These are phyloP conservation scores for Serpula lacrymans DNA, from an alignment of 768 basidiomycete genomes.

Conservation along the genomic window DNA sequence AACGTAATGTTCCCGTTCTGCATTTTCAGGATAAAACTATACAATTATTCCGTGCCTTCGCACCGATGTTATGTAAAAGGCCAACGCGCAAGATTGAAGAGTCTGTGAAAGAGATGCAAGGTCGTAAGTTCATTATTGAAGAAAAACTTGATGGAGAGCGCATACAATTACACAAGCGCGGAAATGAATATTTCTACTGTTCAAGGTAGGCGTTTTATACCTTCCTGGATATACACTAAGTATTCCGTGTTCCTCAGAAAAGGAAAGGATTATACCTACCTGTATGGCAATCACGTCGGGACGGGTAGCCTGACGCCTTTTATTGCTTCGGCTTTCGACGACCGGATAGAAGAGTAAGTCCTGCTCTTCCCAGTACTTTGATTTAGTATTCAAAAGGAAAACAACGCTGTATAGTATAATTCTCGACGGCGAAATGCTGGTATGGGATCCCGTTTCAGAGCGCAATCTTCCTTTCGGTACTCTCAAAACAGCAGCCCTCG, in stretches of 20 bases:
- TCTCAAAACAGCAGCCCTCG: slow-evolving; percentile 87
- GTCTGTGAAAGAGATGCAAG: slow-evolving; percentile 81
- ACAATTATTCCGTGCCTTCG: slow-evolving; percentile 80
- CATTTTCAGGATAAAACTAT: slow-evolving; percentile 76
- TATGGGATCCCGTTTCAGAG: slow-evolving; percentile 91
- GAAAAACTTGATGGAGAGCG: slow-evolving; percentile 98
- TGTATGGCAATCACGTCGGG: slow-evolving; percentile 85
- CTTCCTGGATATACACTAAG: too few relatives aligned
- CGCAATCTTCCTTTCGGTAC: slow-evolving; percentile 91
- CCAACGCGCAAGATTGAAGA: slow-evolving; percentile 79
- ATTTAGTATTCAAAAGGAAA: slow-evolving; percentile 12
- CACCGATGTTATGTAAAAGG: slow-evolving; percentile 94
- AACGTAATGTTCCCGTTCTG: too few relatives aligned
- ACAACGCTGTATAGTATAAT: slow-evolving; percentile 78
- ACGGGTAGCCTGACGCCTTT: slow-evolving; percentile 86
- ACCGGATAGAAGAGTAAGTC: slow-evolving; percentile 76
- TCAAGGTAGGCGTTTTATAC: slow-evolving; percentile 62
- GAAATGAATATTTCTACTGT: slow-evolving; percentile 88
- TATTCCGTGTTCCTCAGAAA: slow-evolving; percentile 48
- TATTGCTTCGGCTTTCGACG: slow-evolving; percentile 74
- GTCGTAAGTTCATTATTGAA: slow-evolving; percentile 81
- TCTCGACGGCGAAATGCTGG: slow-evolving; percentile 97
- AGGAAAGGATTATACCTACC: slow-evolving; percentile 85
- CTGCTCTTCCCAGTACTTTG: neutral
- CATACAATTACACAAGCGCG: slow-evolving; percentile 92